These are phyloP conservation scores for Pilasporangium apinafurcum DNA, from an alignment of 352 stramenopile genomes.

Conservation along the genomic window DNA sequence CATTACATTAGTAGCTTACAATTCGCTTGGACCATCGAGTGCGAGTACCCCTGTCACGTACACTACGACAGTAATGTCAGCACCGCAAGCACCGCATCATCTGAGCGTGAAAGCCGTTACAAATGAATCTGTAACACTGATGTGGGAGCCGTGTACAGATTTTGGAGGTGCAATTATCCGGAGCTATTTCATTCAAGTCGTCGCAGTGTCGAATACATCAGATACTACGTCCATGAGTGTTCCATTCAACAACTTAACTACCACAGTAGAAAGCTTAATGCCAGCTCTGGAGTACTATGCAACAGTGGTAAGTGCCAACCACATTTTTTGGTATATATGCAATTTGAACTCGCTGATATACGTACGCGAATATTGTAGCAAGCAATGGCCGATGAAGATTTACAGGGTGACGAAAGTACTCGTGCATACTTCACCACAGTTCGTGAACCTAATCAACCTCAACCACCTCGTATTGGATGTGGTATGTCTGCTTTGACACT, in stretches of 20 bases:
- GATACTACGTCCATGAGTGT: slow-evolving; percentile 4
- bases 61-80: slow-evolving; percentile 18
- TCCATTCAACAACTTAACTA: slow-evolving; percentile 8
- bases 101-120: slow-evolving; percentile 7
- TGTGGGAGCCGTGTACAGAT: slow-evolving; percentile 31
- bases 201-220: slow-evolving; percentile 1
- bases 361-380: slow-evolving; percentile 3
- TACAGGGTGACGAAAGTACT: slow-evolving; percentile 26
- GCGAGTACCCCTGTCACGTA: slow-evolving; percentile 9
- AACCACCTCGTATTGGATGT: slow-evolving; percentile 34
- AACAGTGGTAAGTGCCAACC: slow-evolving; percentile 30
- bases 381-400: slow-evolving; percentile 14
- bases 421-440: slow-evolving; percentile 35
- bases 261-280: slow-evolving; percentile 14
- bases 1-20: slow-evolving; percentile 24
- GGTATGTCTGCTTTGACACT: slow-evolving; percentile 18
- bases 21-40: slow-evolving; percentile 24
- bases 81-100: slow-evolving; percentile 22
- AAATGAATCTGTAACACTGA: slow-evolving; percentile 10
- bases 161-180: slow-evolving; percentile 37
- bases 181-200: slow-evolving; percentile 24
- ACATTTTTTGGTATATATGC: neutral
- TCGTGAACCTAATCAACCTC: slow-evolving; percentile 20
- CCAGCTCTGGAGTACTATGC: slow-evolving; percentile 25
- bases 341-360: neutral